These are phyloP conservation scores for Nakazawaea anatomiae DNA, from an alignment of 805 yeast species.

Conservation along the genomic window DNA sequence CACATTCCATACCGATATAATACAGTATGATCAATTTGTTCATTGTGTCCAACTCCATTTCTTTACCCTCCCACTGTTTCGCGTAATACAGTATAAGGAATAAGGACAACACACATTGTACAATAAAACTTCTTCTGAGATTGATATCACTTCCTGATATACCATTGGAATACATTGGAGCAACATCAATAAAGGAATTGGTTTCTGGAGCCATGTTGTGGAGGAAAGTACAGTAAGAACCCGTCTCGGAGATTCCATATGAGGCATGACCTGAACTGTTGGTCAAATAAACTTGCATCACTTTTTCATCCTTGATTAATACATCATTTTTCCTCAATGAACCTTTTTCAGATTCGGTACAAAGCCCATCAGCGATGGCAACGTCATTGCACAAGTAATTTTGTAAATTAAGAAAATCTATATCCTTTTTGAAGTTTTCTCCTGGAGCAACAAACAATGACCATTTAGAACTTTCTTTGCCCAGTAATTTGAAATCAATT, in stretches of 20 bases:
- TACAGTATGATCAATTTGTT: constrained; percentile 1
- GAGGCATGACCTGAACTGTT: neutral
- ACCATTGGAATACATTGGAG: neutral
- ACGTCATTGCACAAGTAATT: neutral
- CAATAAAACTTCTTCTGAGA: neutral
- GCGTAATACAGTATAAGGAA: neutral
- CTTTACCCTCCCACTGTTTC: constrained; percentile 3
- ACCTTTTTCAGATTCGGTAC: neutral
- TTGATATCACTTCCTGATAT: neutral
- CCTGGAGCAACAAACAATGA: neutral
- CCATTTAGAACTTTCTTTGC: neutral
- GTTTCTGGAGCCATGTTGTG: neutral
- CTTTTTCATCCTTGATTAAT: neutral
- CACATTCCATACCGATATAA: neutral
- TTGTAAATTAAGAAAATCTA: neutral
- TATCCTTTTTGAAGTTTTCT: neutral
- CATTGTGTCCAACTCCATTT: constrained; percentile 2
- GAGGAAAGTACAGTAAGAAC: neutral
- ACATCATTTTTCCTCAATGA: neutral
- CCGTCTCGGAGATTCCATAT: neutral
- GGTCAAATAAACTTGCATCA: neutral
- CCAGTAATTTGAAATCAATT: neutral
- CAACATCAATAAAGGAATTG: neutral
- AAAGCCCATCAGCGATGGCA: neutral
- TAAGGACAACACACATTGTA: neutral